Percentiles rank a stretch among this genome's conserved stretches.
These are phyloP conservation scores for Grosmannia penicillata DNA, from an alignment of 2,329 filamentous ascomycete genomes.

Conservation along the genomic window DNA sequence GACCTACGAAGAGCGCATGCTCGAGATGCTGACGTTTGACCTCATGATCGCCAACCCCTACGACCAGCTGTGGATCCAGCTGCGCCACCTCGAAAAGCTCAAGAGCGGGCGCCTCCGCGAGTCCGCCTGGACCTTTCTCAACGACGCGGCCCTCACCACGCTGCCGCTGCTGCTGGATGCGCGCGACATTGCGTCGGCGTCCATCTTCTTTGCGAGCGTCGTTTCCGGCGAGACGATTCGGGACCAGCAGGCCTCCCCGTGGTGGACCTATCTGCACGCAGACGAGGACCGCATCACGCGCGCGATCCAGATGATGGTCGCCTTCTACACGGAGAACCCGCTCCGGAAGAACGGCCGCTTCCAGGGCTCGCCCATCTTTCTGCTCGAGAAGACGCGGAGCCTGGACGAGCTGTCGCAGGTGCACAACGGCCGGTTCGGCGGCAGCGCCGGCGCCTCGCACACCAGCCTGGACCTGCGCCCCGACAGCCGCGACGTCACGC, in stretches of 20 bases:
- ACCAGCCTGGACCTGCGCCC: conserved; percentile 4
- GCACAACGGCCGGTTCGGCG: conserved; percentile 32
- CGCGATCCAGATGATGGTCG: conserved; percentile 64
- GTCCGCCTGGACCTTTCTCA: conserved; percentile 68
- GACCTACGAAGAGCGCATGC: conserved; percentile 79
- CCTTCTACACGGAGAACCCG: conserved; percentile 51
- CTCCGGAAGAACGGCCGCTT: conserved; percentile 37
- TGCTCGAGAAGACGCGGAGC: conserved; percentile 39
- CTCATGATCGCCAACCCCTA: conserved; percentile 83
- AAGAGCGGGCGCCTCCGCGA: conserved; percentile 11
- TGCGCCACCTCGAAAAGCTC: conserved; percentile 21
- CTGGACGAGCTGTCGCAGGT: conserved; percentile 31
- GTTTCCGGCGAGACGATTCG: conserved; percentile 63
- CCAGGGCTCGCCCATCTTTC: conserved; percentile 37
- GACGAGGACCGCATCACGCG: conserved; percentile 53
- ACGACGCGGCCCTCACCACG: conserved; percentile 74
- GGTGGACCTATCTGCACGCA: conserved; percentile 74
- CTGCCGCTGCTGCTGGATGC: conserved; percentile 71
- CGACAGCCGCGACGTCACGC: conserved; percentile 9
- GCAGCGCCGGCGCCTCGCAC: conserved; percentile 20
- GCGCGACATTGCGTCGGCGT: conserved; percentile 67
- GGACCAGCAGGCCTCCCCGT: conserved; percentile 60
- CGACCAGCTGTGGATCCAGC: conserved; percentile 65
- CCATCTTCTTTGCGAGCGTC: conserved; percentile 74
- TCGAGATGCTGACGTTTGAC: conserved; percentile 89